These are phyloP conservation scores for Mantamonas sphyraenae DNA, from an alignment of 78 protist species.

Conservation along the genomic window DNA sequence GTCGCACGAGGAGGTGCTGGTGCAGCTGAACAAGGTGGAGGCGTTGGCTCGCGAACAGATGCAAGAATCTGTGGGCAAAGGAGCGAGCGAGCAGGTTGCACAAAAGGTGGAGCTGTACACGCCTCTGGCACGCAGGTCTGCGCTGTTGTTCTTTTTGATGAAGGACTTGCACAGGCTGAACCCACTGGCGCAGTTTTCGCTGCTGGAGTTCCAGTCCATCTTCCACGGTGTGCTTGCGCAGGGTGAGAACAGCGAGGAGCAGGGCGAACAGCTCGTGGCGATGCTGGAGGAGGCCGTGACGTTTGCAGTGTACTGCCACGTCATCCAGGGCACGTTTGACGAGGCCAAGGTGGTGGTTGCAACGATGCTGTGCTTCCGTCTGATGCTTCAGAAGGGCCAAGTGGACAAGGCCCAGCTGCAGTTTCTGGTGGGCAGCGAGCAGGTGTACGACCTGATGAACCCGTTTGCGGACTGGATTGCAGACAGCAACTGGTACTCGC, in stretches of 20 bases:
- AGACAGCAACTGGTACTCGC: slow-evolving; percentile 19
- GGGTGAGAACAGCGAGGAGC: slow-evolving; percentile 20
- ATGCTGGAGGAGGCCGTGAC: slow-evolving; percentile 21
- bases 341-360: slow-evolving; percentile 54
- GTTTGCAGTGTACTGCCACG: slow-evolving; percentile 25
- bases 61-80: too few relatives aligned
- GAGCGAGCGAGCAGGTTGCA: too few relatives aligned
- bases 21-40: slow-evolving; percentile 42
- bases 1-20: slow-evolving; percentile 47
- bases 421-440: slow-evolving; percentile 33
- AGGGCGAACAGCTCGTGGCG: background rate
- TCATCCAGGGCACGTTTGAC: slow-evolving; percentile 63
- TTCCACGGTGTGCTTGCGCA: slow-evolving; percentile 38
- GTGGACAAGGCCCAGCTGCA: slow-evolving; percentile 27
- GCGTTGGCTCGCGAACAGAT: slow-evolving; percentile 42
- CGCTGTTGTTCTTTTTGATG: slow-evolving; percentile 58
- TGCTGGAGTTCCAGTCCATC: slow-evolving; percentile 48
- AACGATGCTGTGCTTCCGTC: slow-evolving; percentile 43
- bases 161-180: slow-evolving; percentile 30
- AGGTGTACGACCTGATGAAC: slow-evolving; percentile 10
- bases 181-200: slow-evolving; percentile 66
- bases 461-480: slow-evolving; percentile 19
- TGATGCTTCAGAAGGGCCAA: slow-evolving; percentile 3
- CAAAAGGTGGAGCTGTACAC: slow-evolving; percentile 19
- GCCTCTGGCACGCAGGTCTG: slow-evolving; percentile 38